Evolutionary conservation across 257 asterid species (phyloP), one percentile per base, ranked within the genome.

Genomic region (Solanum infundibuliforme): DNA sequence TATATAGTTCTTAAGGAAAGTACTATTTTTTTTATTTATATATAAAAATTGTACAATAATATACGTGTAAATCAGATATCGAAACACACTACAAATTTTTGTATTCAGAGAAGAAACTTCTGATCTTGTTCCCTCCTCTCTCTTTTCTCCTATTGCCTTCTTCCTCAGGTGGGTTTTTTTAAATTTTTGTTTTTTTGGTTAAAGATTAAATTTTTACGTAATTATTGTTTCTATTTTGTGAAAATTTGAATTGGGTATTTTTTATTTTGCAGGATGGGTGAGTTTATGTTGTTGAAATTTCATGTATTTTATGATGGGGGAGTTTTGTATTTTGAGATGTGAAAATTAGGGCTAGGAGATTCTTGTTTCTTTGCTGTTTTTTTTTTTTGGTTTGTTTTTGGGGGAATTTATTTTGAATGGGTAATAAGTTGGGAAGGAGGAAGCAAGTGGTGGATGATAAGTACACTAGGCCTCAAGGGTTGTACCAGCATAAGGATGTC

Each of bases 401-500:
- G 88, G 72, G 48, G 62, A 55, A 65, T 36, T 89, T 18, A 16
- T 92, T 89, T 90, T 60, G 86, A 75, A 96, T 96, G 99, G 99
- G 99, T 90, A 97, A 97, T 94, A 97, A 95, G 92, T 90, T 96
- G 95, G 99, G 98, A 90, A 92, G 95, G 93, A 94, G 93, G 93
- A 93, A 95, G 92, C 99, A 95, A 91, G 95, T 94, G 89, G 99
- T 96, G 94, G 98, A 97, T 90, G 99, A 97, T 91, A 96, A 96
- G 98, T 97, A 94, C 95, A 96, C 99, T 32, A 96, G 92, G 95
- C 99, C 99, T 92, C 99, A 97, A 82, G 99, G 99, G 91, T 90
- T 96, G 95, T 97, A 96, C 94, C 98, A 94, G 48, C 99, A 94
- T 90, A 97, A 90, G 89, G 98, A 97, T 91, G 99, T 97, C 93